Evolutionary conservation across 192 early-diverging fungal species (phyloP).

Genomic region (Umbelopsis ramanniana): DNA sequence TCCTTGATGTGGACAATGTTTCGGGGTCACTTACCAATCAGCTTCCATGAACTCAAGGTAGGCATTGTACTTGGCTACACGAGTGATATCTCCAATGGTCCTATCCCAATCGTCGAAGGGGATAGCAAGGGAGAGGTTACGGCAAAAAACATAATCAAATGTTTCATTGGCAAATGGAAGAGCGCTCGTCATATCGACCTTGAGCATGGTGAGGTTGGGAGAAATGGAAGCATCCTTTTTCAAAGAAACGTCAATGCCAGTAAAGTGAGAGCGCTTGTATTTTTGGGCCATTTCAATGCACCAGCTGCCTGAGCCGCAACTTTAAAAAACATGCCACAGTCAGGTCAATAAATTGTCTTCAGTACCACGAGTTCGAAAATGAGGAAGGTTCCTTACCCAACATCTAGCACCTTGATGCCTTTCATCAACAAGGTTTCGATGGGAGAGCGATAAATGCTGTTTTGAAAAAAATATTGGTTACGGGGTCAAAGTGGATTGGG

Average conservation of each 20-base stretch:
- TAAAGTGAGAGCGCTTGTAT: constrained; percentile 28
- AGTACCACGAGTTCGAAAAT: background rate
- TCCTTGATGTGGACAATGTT: background rate
- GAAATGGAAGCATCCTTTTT: constrained; percentile 4
- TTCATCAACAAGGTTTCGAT: constrained; percentile 20
- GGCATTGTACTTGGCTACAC: constrained; percentile 20
- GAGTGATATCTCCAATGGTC: background rate
- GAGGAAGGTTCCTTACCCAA: constrained; percentile 22
- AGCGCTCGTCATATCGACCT: background rate
- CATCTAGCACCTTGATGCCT: constrained; percentile 30
- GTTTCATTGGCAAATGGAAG: constrained; percentile 24
- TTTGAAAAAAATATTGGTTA: background rate
- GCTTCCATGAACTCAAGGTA: constrained; percentile 24
- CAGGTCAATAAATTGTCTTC: background rate
- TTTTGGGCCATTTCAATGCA: constrained; percentile 40
- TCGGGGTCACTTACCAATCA: constrained; percentile 8
- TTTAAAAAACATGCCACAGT: background rate
- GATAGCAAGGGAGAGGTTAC: constrained; percentile 24
- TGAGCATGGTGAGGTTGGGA: constrained; percentile 12
- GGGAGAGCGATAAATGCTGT: constrained; percentile 30
- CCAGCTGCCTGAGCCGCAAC: constrained; percentile 43
- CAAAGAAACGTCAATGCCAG: constrained; percentile 27
- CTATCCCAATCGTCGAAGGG: constrained; percentile 13
- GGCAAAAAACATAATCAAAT: constrained; percentile 33
- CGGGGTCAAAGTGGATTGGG: background rate